phyloP scores from a whole-genome alignment of 176 grass and related monocot genomes.

The Tillandsia leiboldiana region DNA sequence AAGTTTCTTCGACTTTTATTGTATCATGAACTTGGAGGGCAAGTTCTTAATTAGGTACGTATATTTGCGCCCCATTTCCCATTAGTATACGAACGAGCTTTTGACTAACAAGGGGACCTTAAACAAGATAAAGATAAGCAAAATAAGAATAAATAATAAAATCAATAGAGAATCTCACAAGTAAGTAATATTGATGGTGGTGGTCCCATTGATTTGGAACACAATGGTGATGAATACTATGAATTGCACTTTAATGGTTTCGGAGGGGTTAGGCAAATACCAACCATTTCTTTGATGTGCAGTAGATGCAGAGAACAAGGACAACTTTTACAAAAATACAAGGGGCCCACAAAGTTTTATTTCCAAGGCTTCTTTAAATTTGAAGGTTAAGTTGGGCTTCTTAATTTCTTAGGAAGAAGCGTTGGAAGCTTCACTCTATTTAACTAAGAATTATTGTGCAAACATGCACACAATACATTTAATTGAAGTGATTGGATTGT shows the following conservation, averaged over 20 bases:
- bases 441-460: no score
- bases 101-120: no score
- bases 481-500: no score
- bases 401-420: background rate
- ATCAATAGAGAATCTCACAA: background rate
- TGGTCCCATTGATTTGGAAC: background rate
- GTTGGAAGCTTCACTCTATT: background rate
- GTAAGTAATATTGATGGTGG: background rate
- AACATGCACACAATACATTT: no score
- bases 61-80: no score
- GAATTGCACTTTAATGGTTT: no score
- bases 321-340: background rate
- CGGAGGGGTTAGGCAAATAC: background rate
- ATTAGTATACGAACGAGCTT: no score
- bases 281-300: background rate
- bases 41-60: no score
- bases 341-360: background rate
- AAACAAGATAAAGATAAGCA: background rate
- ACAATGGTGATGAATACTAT: background rate
- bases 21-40: no score
- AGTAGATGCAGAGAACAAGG: conserved; percentile 4
- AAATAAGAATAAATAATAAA: background rate
- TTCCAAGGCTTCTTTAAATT: background rate
- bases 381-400: background rate
- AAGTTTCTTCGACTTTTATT: no score